Evolutionary conservation across 805 yeast species (phyloP), one percentile per base, ranked within the genome.

Genomic region (Dipodascopsis uninucleata): DNA sequence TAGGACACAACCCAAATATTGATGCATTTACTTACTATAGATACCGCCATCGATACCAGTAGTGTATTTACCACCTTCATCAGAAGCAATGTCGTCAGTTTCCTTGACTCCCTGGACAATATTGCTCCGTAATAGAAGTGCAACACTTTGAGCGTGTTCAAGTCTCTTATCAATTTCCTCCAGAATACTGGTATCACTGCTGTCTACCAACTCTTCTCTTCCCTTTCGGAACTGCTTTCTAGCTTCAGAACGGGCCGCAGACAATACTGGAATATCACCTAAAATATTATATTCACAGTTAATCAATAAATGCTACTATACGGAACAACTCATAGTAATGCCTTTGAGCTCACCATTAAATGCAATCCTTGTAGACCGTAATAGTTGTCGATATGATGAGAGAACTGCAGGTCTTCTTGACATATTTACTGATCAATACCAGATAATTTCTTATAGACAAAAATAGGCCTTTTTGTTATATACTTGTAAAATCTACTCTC

Each of bases 51-150:
- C 43, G 6, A 28, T 23, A 26, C 35, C 16, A 14, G 37, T 34
- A 5, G 21, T 29, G 36, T 8, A 35, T 23, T 21, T 18, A 28
- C 16, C 39, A 17, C 25, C 39, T 20, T 12, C 31, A 4, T 5
- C 25, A 17, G 20, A 26, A 12, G 22, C 7, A 8, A n/a, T 28
- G 10, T 9, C 34, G 10, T 68, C 73, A 2, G 70, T 74, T 12
- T 68, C 68, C 1, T 63, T 68, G 1, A 59, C 61, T 5, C 95
- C 97, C 66, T 90, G 98, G 2, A 90, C 97, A n/a, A 90, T 71
- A 63, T 90, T 90, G 47, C 73, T 70, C 38, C 75, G 70, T 46
- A 90, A 69, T 52, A 88, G 82, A 31, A 63, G 61, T 1, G 89
- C 78, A n/a, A 90, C 82, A 14, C 81, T 89, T 41, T 80, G 75